phyloP scores from a whole-genome alignment of 306 rosid genomes.

The Begonia peltatifolia region DNA sequence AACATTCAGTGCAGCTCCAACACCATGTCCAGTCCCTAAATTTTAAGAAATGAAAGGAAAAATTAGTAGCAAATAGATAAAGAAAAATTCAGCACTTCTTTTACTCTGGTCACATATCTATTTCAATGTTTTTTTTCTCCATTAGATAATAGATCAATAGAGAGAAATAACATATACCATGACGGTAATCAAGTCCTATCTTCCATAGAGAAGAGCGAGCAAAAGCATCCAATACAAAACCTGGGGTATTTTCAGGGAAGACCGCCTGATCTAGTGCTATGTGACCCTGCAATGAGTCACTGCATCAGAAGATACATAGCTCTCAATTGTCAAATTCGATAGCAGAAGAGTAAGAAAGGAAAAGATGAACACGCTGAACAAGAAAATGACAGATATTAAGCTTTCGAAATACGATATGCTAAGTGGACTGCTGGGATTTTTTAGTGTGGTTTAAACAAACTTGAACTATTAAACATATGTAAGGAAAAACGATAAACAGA shows the following conservation, averaged over 20 bases:
- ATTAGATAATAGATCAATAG: not conserved
- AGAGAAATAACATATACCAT: conserved; percentile 36
- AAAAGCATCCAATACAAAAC: conserved; percentile 91
- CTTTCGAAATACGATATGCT: not conserved
- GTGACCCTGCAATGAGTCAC: conserved; percentile 63
- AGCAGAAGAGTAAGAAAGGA: not conserved
- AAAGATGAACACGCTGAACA: not conserved
- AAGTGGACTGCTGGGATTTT: too few species aligned
- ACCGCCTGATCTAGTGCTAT: conserved; percentile 80
- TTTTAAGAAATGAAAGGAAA: conserved; percentile 5
- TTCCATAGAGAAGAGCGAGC: conserved; percentile 95
- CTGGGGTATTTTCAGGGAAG: conserved; percentile 84
- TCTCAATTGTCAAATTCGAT: not conserved
- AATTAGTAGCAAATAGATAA: conserved; percentile 7
- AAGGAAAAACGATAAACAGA: not conserved
- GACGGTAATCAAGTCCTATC: conserved; percentile 92
- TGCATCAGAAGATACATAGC: conserved; percentile 8
- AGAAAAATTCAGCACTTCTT: not conserved
- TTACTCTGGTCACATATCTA: conserved; percentile 3
- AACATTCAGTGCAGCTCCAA: conserved; percentile 94
- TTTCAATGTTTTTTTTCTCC: not conserved
- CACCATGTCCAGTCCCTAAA: conserved; percentile 93
- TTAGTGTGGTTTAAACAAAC: too few species aligned
- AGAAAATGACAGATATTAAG: not conserved
- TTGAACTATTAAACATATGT: too few species aligned